Base-by-base conservation (phyloP, 108 stramenopile genomes). In the Skeletonema menzelii region DNA sequence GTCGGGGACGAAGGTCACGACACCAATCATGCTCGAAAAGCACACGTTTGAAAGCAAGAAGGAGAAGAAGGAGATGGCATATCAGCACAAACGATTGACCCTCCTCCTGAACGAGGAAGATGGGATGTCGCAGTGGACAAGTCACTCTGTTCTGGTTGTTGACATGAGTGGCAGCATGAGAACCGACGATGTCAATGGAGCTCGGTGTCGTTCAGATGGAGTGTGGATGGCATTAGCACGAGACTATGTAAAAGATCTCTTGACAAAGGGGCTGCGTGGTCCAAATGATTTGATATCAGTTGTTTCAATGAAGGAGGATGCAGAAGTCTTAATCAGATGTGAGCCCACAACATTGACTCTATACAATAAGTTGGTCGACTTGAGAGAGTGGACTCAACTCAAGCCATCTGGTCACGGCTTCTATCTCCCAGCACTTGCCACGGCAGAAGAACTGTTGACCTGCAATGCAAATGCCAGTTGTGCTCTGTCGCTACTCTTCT, bases 131-230 rank as follows among this genome's bases (percentile, higher is more conserved):
- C 49, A 53, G 49, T 87, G 82, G 82, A 83, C 64, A 14, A 76
- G 73, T 37, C 82, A 88, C 64, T 73, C 82, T 1, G 84, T 88
- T 0, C 31, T 85, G 26, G 76, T 88, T 20, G 82, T 88, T 35
- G 87, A 88, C 64, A 85, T 80, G 72, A 57, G 53, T 34, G 87
- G 82, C 10, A 75, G 72, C 28, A 88, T 88, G 84, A 53, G 77
- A 49, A 20, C 38, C 6, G 75, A 80, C 62, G 84, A 87, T 62
- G 82, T 87, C 0, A 70, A 71, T 64, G 84, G 84, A 13, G 82
- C 81, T 4, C 62, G 78, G 2, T 83, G 79, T 57, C 74, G 84
- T 14, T 67, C 72, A 10, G 87, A 87, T 74, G 82, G 59, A 27
- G 87, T 87, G 7, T 87, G 84, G 84, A 79, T 79, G 70, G 28